These are phyloP conservation scores for Vitis riparia DNA, from an alignment of 164 flowering plant genomes.

Conservation along the genomic window DNA sequence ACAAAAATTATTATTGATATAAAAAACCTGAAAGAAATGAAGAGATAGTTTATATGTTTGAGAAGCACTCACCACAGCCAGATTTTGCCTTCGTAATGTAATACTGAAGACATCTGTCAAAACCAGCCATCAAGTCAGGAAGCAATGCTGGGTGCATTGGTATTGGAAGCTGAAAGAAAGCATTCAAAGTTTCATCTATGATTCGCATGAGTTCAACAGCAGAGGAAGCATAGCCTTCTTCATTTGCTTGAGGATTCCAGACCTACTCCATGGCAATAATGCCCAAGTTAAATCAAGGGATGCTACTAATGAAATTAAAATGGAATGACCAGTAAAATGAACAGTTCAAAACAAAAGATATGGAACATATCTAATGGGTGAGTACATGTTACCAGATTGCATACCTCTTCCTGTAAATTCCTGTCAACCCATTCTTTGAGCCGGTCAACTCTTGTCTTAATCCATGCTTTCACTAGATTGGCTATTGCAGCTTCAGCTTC, in stretches of 20 bases:
- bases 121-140: conserved; percentile 82
- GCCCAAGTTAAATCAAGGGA: conserved; percentile 4
- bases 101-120: conserved; percentile 83
- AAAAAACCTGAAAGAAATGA: background rate
- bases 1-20: conserved; percentile 4
- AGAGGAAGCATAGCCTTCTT: conserved; percentile 85
- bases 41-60: background rate
- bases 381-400: background rate
- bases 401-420: conserved; percentile 87
- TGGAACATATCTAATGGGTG: background rate
- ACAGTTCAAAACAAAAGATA: background rate
- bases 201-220: conserved; percentile 73
- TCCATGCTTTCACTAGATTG: conserved; percentile 75
- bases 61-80: conserved; percentile 75
- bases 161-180: conserved; percentile 90
- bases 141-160: conserved; percentile 86
- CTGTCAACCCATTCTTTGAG: conserved; percentile 83
- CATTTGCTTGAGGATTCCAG: conserved; percentile 79
- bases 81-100: conserved; percentile 86
- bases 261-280: conserved; percentile 36
- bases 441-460: conserved; percentile 62
- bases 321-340: background rate
- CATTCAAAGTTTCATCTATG: conserved; percentile 82
- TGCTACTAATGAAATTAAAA: background rate
- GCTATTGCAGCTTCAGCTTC: conserved; percentile 81